phyloP scores from a whole-genome alignment of 306 rosid genomes.

The Parietaria judaica region DNA sequence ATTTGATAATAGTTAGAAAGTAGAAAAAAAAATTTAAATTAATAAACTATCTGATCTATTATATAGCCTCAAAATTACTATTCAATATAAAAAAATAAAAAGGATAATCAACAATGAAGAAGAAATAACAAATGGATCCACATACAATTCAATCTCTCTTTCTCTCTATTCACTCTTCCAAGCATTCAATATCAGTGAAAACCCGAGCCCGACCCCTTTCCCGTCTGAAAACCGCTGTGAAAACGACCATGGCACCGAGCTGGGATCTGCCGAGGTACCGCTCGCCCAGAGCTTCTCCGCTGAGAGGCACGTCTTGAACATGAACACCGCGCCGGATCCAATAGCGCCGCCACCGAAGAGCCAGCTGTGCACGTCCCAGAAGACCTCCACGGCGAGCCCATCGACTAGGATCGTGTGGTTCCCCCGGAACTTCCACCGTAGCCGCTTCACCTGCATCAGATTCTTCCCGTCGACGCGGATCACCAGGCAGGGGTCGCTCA shows the following conservation, averaged over 20 bases:
- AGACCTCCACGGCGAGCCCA: constrained; percentile 75
- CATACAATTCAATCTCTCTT: constrained; percentile 24
- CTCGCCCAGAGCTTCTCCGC: constrained; percentile 61
- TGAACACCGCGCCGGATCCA: constrained; percentile 66
- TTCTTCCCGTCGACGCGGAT: constrained; percentile 75
- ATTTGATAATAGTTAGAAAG: not conserved
- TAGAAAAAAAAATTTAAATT: constrained; percentile 1
- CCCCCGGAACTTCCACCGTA: constrained; percentile 89
- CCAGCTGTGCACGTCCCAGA: constrained; percentile 98
- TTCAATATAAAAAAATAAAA: constrained; percentile 13
- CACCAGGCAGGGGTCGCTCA: constrained; percentile 50
- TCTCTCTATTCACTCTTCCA: constrained; percentile 75
- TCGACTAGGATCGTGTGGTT: constrained; percentile 79
- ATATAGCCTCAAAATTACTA: constrained; percentile 33
- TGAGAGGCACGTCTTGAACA: constrained; percentile 75
- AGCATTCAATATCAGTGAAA: constrained; percentile 75
- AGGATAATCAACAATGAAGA: constrained; percentile 19
- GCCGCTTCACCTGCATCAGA: constrained; percentile 78
- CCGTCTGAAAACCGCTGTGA: constrained; percentile 80
- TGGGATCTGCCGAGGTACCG: constrained; percentile 43
- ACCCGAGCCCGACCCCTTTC: constrained; percentile 55
- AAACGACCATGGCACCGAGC: constrained; percentile 61
- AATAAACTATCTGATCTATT: constrained; percentile 34
- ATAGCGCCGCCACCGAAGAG: constrained; percentile 63
- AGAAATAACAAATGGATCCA: constrained; percentile 33